These are phyloP conservation scores for Rhizopus delemar DNA, from an alignment of 371 early-diverging fungal genomes.

Conservation along the genomic window DNA sequence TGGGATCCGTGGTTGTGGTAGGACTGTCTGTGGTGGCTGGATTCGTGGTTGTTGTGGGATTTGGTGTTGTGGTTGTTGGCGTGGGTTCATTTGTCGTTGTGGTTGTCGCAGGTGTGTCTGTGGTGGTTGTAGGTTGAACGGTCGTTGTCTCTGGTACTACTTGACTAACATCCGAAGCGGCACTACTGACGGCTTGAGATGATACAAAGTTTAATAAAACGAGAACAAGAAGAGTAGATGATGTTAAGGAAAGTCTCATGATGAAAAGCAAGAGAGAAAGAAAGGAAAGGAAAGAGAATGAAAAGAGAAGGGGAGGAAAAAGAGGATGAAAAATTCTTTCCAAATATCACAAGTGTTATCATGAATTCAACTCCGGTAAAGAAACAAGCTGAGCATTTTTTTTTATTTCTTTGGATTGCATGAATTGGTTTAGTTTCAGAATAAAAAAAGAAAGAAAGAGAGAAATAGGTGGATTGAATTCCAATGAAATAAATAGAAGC, in stretches of 20 bases:
- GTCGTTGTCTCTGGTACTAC: neutral
- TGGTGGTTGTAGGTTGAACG: conserved; percentile 1
- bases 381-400: neutral
- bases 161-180: neutral
- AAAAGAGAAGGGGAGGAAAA: neutral
- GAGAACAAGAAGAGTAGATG: conserved; percentile 2
- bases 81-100: neutral
- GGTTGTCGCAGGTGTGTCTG: conserved; percentile 1
- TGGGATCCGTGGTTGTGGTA: conserved; percentile 1
- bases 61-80: neutral
- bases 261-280: too few relatives aligned
- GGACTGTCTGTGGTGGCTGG: neutral
- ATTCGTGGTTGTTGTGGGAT: conserved; percentile 1
- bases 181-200: conserved; percentile 3
- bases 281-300: too few relatives aligned
- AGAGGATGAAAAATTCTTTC: neutral
- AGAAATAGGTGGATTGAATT: neutral
- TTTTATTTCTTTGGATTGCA: neutral
- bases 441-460: neutral
- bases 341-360: neutral
- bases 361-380: neutral
- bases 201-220: conserved; percentile 8
- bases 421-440: conserved; percentile 4
- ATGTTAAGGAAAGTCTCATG: conserved; percentile 6
- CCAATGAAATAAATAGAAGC: too few relatives aligned